Conservation (phyloP, 225 moss, liverwort and hornwort species). For the Takakia lepidozioides region DNA sequence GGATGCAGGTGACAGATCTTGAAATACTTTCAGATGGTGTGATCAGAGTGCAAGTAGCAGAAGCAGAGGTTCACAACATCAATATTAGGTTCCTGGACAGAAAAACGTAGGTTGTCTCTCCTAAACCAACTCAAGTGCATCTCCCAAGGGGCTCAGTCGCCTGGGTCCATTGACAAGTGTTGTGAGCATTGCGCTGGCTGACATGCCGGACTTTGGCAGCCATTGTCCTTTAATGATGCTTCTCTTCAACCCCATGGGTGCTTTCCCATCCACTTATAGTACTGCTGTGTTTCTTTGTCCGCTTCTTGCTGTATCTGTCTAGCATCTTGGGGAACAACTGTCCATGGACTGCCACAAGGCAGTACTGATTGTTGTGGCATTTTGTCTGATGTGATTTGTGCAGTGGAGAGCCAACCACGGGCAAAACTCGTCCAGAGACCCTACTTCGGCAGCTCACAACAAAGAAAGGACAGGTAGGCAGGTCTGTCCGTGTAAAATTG, state of each 20-base stretch:
- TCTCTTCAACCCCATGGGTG: too few species aligned
- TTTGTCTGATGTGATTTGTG: constrained; percentile 13
- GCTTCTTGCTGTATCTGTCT: too few species aligned
- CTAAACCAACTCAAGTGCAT: not conserved
- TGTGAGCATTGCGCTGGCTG: too few species aligned
- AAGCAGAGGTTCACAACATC: constrained; percentile 96
- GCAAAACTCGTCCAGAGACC: constrained; percentile 92
- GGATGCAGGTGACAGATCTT: constrained; percentile 81
- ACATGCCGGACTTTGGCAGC: too few species aligned
- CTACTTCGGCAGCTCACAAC: constrained; percentile 92
- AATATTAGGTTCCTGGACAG: constrained; percentile 93
- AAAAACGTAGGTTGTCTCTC: constrained; percentile 66
- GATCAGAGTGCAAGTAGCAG: constrained; percentile 88
- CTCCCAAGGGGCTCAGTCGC: too few species aligned
- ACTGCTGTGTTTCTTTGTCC: too few species aligned
- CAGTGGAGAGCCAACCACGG: constrained; percentile 93
- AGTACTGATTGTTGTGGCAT: too few species aligned
- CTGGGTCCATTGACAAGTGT: too few species aligned
- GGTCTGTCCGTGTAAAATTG: constrained; percentile 3
- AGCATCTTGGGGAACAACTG: too few species aligned
- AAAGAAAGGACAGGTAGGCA: constrained; percentile 85
- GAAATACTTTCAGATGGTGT: constrained; percentile 90
- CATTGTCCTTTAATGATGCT: too few species aligned
- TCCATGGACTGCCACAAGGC: too few species aligned
- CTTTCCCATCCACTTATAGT: too few species aligned